phyloP scores from a whole-genome alignment of 768 basidiomycete species.

The Hygrophorus russula region DNA sequence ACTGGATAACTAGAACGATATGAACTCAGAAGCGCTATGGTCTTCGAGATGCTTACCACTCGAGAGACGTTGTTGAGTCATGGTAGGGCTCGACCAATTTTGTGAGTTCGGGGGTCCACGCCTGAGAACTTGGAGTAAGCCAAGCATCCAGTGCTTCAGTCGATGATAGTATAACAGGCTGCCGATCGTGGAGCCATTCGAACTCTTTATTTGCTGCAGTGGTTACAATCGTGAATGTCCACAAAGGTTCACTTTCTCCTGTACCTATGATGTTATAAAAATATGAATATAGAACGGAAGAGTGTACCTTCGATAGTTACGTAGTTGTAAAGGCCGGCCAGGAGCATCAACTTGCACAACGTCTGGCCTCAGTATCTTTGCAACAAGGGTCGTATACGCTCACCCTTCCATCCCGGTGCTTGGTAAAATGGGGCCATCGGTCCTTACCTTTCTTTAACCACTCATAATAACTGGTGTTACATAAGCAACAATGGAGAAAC shows the following conservation, averaged over 20 bases:
- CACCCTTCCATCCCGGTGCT: conserved; percentile 40
- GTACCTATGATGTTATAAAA: neutral
- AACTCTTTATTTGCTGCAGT: conserved; percentile 61
- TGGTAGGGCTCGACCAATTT: conserved; percentile 52
- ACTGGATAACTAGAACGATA: conserved; percentile 62
- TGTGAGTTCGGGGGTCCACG: conserved; percentile 52
- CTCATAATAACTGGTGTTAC: conserved; percentile 75
- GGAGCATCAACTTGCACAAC: conserved; percentile 42
- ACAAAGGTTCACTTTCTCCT: conserved; percentile 49
- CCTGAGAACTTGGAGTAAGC: conserved; percentile 66
- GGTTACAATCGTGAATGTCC: conserved; percentile 87
- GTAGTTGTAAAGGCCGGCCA: conserved; percentile 83
- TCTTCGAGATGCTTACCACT: conserved; percentile 42
- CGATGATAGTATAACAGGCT: conserved; percentile 68
- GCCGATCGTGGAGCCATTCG: conserved; percentile 85
- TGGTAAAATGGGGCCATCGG: conserved; percentile 75
- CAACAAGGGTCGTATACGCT: conserved; percentile 36
- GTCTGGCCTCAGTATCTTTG: no score
- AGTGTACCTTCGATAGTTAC: conserved; percentile 51
- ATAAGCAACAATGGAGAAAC: neutral
- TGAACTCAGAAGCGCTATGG: neutral
- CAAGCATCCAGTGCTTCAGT: conserved; percentile 53
- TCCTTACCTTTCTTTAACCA: conserved; percentile 81
- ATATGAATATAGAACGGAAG: neutral
- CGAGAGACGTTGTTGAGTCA: conserved; percentile 37